Evolutionary conservation across 2,329 filamentous ascomycete species (phyloP), one percentile per base, ranked within the genome.

Genomic region (Colletotrichum sidae): DNA sequence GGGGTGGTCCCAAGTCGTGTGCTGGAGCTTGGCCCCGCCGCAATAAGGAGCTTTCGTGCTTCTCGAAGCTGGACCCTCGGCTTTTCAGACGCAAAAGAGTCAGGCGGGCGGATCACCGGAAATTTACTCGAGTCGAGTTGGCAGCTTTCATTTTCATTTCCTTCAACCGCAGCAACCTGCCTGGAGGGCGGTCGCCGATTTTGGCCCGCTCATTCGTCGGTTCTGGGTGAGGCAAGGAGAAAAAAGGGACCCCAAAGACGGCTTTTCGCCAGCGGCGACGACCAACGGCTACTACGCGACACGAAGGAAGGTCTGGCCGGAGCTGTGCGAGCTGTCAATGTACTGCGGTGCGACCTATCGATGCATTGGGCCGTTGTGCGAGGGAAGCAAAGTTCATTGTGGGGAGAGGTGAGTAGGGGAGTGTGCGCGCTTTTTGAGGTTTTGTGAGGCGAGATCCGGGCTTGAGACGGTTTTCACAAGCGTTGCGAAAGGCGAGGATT

Each of bases 291-390:
- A 34, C 47, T 53, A 39, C 39, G 49, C 49, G 49, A 53, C 47
- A 53, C 47, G 37, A 44, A 41, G 33, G 52, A 53, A 38, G 56
- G 25, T 25, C 39, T 25, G 56, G 50, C 33, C 15, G 45, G 62
- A 45, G 35, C 46, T 51, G 52, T 63, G 37, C 58, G 63, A 63
- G 53, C 47, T 66, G 63, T 57, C 52, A 63, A 53, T 41, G 15
- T 50, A 15, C 58, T 63, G 52, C 41, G 8, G 52, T 57, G 52
- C 17, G 61, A 57, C 58, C 33, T 34, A 12, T 35, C 44, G 35
- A 47, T 25, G 62, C 51, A 44, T 34, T 39, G 33, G 47, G 63
- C 47, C 52, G 25, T 25, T 25, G 25, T 25, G 25, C 25, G 25
- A 25, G 25, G 25, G 25, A 25, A 25, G 25, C 25, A 25, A 25